phyloP scores from a whole-genome alignment of 768 basidiomycete species.

The Tylopilus rubrobrunneus region DNA sequence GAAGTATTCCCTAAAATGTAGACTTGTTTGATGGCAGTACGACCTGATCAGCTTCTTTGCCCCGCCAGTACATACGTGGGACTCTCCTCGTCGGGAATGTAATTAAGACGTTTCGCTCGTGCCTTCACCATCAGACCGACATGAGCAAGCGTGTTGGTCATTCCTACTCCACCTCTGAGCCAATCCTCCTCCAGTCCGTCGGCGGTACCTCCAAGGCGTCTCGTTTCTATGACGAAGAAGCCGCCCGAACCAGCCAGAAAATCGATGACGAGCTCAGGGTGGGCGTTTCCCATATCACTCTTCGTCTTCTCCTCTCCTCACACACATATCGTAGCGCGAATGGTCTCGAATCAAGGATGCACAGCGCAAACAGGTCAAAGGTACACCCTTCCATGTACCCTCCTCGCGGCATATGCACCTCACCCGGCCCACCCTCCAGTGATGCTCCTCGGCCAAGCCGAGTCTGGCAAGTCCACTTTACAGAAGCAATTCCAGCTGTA shows the following conservation, averaged over 20 bases:
- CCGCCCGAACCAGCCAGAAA: slow-evolving; percentile 43
- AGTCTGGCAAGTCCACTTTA: slow-evolving; percentile 79
- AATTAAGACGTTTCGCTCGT: slow-evolving; percentile 26
- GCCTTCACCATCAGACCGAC: slow-evolving; percentile 15
- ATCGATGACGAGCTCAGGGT: slow-evolving; percentile 61
- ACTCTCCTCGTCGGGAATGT: slow-evolving; percentile 28
- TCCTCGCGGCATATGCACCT: not conserved
- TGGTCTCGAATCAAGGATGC: slow-evolving; percentile 43
- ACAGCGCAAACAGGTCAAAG: slow-evolving; percentile 50
- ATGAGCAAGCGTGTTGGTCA: slow-evolving; percentile 31
- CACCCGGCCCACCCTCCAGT: slow-evolving; percentile 35
- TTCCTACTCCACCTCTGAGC: slow-evolving; percentile 28
- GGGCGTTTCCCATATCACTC: slow-evolving; percentile 2
- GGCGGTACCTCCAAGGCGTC: slow-evolving; percentile 30
- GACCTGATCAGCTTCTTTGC: slow-evolving; percentile 32
- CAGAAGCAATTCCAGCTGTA: slow-evolving; percentile 83
- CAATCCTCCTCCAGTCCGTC: slow-evolving; percentile 30
- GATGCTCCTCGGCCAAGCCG: slow-evolving; percentile 76
- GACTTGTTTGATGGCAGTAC: slow-evolving; percentile 29
- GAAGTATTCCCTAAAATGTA: slow-evolving; percentile 19
- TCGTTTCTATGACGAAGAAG: slow-evolving; percentile 39
- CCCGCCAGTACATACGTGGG: slow-evolving; percentile 36
- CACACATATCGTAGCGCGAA: slow-evolving; percentile 41
- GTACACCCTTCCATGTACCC: slow-evolving; percentile 27
- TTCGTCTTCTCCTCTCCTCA: slow-evolving; percentile 1